Evolutionary conservation across 352 stramenopile species (phyloP).

Genomic region (Phytophthora citrophthora): DNA sequence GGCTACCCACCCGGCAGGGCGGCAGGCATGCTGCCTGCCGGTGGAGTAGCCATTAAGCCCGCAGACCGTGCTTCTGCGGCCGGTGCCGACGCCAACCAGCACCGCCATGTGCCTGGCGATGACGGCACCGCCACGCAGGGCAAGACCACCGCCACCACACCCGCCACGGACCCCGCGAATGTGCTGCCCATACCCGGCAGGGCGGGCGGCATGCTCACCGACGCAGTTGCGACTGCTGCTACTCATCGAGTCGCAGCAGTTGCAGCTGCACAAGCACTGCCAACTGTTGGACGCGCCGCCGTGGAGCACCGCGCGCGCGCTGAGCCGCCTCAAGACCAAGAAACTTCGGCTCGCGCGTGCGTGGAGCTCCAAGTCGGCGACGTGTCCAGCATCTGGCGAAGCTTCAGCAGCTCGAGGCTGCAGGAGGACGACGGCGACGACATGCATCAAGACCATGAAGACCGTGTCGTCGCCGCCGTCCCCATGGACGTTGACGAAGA

Average conservation of each 20-base stretch:
- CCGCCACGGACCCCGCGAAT: too few species aligned
- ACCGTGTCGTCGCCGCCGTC: neutral
- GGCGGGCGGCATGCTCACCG: too few species aligned
- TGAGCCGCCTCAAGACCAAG: neutral
- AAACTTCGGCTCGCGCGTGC: neutral
- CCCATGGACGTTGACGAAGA: neutral
- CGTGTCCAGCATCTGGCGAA: too few species aligned
- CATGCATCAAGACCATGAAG: neutral
- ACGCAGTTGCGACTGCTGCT: neutral
- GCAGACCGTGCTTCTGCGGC: too few species aligned
- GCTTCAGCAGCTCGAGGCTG: neutral
- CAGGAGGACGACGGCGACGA: neutral
- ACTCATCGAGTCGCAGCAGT: neutral
- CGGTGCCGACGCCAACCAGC: too few species aligned
- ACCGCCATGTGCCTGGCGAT: too few species aligned
- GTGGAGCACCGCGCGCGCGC: neutral
- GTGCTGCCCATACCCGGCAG: too few species aligned
- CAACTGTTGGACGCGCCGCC: neutral
- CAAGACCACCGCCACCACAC: too few species aligned
- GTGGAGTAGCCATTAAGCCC: too few species aligned
- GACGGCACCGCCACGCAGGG: too few species aligned
- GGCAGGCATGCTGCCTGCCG: too few species aligned
- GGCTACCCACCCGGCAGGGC: too few species aligned
- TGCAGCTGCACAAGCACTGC: neutral
- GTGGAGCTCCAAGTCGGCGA: neutral